phyloP scores from a whole-genome alignment of 23 red algal genomes.

The Gracilariopsis chorda region DNA sequence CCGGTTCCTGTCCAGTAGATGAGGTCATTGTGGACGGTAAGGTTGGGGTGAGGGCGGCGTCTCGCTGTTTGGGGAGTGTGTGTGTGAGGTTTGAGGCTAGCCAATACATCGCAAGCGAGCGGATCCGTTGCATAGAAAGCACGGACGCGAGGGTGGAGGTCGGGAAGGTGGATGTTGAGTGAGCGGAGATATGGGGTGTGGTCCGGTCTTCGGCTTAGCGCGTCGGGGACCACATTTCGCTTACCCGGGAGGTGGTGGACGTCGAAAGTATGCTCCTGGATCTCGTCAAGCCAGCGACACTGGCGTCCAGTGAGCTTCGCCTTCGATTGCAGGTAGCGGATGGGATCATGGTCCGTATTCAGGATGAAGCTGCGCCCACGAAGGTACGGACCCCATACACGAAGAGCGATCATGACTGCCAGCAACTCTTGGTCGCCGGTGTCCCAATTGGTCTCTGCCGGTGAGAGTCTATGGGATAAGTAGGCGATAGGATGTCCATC shows the following conservation, averaged over 20 bases:
- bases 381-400: background rate
- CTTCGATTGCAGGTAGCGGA: constrained; percentile 24
- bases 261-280: background rate
- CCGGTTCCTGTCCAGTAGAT: constrained; percentile 2
- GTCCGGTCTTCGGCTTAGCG: background rate
- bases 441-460: background rate
- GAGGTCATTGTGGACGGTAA: background rate
- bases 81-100: background rate
- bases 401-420: background rate
- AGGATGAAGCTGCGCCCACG: background rate
- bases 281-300: constrained; percentile 4
- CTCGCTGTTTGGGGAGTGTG: no score
- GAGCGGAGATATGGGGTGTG: background rate
- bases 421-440: constrained; percentile 8
- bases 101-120: background rate
- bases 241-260: background rate
- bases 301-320: background rate
- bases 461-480: no score
- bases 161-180: background rate
- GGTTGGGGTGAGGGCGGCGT: background rate
- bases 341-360: constrained; percentile 13
- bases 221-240: background rate
- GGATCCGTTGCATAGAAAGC: background rate
- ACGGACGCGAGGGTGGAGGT: background rate
- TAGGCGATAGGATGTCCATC: constrained; percentile 13